Evolutionary conservation across 106 monocot species (phyloP).

Genomic region (Gastrodia elata): DNA sequence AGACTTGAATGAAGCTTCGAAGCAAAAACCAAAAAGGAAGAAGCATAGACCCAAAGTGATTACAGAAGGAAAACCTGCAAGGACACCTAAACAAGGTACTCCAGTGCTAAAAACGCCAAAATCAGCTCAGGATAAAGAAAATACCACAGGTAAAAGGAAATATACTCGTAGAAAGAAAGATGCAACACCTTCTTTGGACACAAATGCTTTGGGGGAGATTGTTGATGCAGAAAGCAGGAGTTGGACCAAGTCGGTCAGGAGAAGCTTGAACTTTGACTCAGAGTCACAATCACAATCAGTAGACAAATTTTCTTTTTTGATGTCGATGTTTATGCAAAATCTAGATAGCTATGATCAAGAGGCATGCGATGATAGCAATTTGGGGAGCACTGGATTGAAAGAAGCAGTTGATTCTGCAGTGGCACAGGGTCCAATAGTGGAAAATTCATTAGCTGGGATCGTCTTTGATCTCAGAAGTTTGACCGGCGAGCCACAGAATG

Average conservation of each 20-base stretch:
- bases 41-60: constrained; percentile 73
- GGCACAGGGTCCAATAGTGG: constrained; percentile 10
- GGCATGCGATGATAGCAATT: not conserved
- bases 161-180: constrained; percentile 31
- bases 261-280: constrained; percentile 40
- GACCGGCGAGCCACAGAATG: constrained; percentile 3
- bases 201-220: constrained; percentile 1
- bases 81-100: constrained; percentile 24
- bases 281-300: constrained; percentile 12
- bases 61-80: constrained; percentile 39
- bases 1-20: constrained; percentile 23
- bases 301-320: not conserved
- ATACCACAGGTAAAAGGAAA: constrained; percentile 25
- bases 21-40: constrained; percentile 31
- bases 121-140: constrained; percentile 3
- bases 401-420: constrained; percentile 4
- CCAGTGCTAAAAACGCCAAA: constrained; percentile 24
- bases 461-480: constrained; percentile 17
- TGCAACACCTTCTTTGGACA: not conserved
- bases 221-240: constrained; percentile 4
- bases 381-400: not conserved
- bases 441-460: constrained; percentile 9
- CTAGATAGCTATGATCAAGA: constrained; percentile 3
- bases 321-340: not conserved
- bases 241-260: constrained; percentile 28